phyloP scores from a whole-genome alignment of 108 stramenopile species.

The Nitzschia sp. region DNA sequence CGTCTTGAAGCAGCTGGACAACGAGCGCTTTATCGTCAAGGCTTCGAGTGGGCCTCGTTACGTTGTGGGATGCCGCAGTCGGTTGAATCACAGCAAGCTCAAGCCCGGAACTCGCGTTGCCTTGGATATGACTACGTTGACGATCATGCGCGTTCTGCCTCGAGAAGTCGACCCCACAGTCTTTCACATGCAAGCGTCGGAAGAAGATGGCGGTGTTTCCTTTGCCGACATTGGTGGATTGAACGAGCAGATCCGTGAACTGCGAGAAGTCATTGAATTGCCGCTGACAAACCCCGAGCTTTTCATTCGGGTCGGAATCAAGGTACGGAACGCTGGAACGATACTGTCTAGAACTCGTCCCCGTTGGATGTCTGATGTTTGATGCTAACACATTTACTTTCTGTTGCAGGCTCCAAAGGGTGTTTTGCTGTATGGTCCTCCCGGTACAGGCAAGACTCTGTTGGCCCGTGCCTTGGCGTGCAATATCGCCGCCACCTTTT shows the following conservation, averaged over 20 bases:
- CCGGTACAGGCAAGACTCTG: slow-evolving; percentile 94
- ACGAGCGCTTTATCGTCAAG: slow-evolving; percentile 98
- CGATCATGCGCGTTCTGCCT: slow-evolving; percentile 97
- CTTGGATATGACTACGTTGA: slow-evolving; percentile 99
- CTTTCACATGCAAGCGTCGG: slow-evolving; percentile 94
- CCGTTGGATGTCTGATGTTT: not conserved
- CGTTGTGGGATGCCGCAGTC: slow-evolving; percentile 93
- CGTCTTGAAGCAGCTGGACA: slow-evolving; percentile 93
- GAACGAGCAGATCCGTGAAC: slow-evolving; percentile 95
- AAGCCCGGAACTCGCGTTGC: slow-evolving; percentile 96
- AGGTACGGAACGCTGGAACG: slow-evolving; percentile 73
- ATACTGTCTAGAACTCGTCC: too few species aligned
- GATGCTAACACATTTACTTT: not conserved
- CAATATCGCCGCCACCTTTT: slow-evolving; percentile 96
- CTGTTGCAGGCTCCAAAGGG: slow-evolving; percentile 75
- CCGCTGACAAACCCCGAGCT: slow-evolving; percentile 99
- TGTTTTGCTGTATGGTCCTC: slow-evolving; percentile 91
- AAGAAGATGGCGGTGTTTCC: slow-evolving; percentile 91
- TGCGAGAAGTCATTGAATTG: slow-evolving; percentile 98
- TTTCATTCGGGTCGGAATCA: slow-evolving; percentile 97
- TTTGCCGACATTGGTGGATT: slow-evolving; percentile 97
- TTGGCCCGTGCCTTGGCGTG: slow-evolving; percentile 94
- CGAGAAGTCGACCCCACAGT: slow-evolving; percentile 99
- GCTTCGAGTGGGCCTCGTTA: slow-evolving; percentile 95
- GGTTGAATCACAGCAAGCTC: slow-evolving; percentile 89